Evolutionary conservation across 352 stramenopile genomes (phyloP), one percentile per base, ranked within the genome.

Genomic region (Globisporangium paddicum): DNA sequence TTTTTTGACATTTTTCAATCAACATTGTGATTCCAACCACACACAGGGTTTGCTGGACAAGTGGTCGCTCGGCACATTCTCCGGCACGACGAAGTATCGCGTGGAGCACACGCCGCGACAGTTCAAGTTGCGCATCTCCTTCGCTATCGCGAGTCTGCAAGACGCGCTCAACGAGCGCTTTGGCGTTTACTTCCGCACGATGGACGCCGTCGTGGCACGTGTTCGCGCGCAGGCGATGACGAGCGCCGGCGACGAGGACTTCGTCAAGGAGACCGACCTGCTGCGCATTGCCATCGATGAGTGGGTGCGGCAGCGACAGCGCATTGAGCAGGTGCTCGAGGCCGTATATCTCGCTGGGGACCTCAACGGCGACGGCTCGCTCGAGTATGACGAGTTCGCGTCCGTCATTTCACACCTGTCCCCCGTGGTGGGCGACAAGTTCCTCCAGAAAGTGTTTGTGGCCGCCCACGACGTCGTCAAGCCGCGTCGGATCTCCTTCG

Each of bases 311-410:
- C 78, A 87, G 47, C 73, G 77, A 23, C 37, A 66, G 25, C 66
- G 72, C 28, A 67, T 90, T n/a, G 75, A 87, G 53, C 79, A 90
- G 63, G 78, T 92, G 18, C 68, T 92, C 28, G 72, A 79, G 34
- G 82, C 82, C 8, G 79, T 89, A 48, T 92, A 90, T 62, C 62
- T 66, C 18, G 82, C 82, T 2, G 80, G 82, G 2, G 80, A 92
- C 40, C 54, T 85, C 19, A 89, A 89, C 37, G 75, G 72, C 21
- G 77, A 92, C 58, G 82, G 81, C 19, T 77, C 62, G 26, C 73
- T 92, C 35, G 80, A 87, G 58, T 89, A 77, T 41, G 80, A 90
- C 48, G 82, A 92, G 68, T 92, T 92, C 64, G 69, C 73, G 4
- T 73, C 76, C 3, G 82, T 90, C 4, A 60, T 90, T 19, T 69